A percentile compares a stretch with the other conserved stretches of the same genome.
Evolutionary conservation across 768 basidiomycete species (phyloP).

Genomic region (Mycena haematopus): DNA sequence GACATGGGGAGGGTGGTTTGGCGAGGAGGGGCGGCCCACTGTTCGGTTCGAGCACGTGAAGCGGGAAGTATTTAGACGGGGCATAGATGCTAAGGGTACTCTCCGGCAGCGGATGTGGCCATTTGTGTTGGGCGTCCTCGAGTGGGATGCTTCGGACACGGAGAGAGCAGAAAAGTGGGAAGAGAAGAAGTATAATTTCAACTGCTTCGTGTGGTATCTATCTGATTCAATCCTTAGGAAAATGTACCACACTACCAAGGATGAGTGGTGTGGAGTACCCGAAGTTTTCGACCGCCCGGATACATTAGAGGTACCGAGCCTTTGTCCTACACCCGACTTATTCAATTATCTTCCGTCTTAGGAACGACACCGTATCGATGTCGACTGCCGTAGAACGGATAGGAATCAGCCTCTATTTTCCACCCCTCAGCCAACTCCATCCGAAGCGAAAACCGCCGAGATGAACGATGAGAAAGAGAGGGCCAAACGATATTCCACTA

Average conservation of each 20-base stretch:
- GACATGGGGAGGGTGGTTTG: constrained; percentile 83
- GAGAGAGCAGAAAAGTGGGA: constrained; percentile 70
- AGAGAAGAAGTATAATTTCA: constrained; percentile 59
- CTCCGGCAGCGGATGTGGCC: constrained; percentile 87
- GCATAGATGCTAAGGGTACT: constrained; percentile 58
- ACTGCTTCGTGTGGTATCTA: neutral
- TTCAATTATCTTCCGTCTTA: constrained; percentile 33
- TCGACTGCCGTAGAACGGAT: constrained; percentile 97
- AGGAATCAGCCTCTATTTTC: constrained; percentile 91
- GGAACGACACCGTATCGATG: constrained; percentile 94
- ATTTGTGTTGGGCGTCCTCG: constrained; percentile 82
- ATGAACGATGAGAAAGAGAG: constrained; percentile 61
- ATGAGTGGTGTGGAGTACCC: constrained; percentile 83
- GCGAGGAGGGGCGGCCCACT: constrained; percentile 68
- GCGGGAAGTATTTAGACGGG: constrained; percentile 79
- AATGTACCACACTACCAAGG: constrained; percentile 73
- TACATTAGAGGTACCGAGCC: constrained; percentile 69
- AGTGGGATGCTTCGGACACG: constrained; percentile 73
- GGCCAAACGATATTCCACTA: constrained; percentile 67
- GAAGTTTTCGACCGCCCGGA: constrained; percentile 84
- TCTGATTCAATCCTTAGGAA: constrained; percentile 46
- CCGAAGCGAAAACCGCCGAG: constrained; percentile 34
- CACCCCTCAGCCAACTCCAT: constrained; percentile 41
- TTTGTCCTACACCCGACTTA: constrained; percentile 28
- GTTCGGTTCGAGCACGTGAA: constrained; percentile 73